phyloP scores from a whole-genome alignment of 495 filamentous ascomycete genomes.

The Neurospora intermedia region DNA sequence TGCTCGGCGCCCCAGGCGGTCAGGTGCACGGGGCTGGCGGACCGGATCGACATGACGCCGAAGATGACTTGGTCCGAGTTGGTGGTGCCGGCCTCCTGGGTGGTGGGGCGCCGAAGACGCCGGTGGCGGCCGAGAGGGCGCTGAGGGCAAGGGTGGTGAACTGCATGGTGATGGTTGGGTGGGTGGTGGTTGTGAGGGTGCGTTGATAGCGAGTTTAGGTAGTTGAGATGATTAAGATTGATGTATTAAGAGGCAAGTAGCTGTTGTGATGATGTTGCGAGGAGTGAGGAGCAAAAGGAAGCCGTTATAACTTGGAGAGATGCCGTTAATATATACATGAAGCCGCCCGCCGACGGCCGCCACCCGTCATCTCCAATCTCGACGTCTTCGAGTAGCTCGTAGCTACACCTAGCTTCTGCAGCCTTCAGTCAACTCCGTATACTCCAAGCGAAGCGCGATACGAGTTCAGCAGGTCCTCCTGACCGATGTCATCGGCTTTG shows the following conservation, averaged over 20 bases:
- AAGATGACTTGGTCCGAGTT: slow-evolving; percentile 18
- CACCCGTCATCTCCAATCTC: background rate
- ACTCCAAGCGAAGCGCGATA: background rate
- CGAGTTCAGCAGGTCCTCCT: background rate
- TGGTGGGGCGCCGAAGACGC: slow-evolving; percentile 16
- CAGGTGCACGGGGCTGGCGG: slow-evolving; percentile 36
- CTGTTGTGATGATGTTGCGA: background rate
- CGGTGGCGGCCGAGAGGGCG: slow-evolving; percentile 36
- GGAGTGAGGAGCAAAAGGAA: background rate
- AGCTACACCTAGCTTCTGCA: background rate
- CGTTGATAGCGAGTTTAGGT: background rate
- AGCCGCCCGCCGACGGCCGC: background rate
- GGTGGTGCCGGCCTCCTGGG: slow-evolving; percentile 3
- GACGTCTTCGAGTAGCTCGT: background rate
- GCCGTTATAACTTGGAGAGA: background rate
- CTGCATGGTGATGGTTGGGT: slow-evolving; percentile 6
- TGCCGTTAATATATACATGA: background rate
- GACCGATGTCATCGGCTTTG: background rate
- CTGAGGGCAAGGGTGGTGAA: slow-evolving; percentile 8
- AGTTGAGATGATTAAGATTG: background rate
- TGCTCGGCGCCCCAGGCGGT: slow-evolving; percentile 29
- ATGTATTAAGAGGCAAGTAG: background rate
- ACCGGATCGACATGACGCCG: slow-evolving; percentile 37
- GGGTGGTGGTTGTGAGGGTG: background rate
- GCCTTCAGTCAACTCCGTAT: background rate